Base-by-base conservation (phyloP, 208 protist species). In the Lotmaria passim region DNA sequence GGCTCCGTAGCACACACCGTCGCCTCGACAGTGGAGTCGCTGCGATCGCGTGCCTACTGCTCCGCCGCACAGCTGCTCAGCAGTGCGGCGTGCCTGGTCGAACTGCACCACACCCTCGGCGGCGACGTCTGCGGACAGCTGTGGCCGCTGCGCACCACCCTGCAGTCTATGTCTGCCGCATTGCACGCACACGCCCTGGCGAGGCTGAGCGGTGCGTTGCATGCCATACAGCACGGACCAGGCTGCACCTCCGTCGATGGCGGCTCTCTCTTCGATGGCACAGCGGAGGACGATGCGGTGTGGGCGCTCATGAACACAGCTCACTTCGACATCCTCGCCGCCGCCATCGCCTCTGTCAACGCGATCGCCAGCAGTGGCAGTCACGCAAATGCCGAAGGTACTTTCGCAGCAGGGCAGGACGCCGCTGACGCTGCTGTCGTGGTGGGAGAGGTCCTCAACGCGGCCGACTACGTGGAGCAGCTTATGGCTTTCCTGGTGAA, bases 81-180 rank as follows among this genome's bases (percentile, higher is more conserved):
- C 10, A 67, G 76, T n/a, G 63, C 85, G 38, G 61, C 82, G 34
- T 71, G 74, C 33, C 67, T 93, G 33, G 83, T 93, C 5, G 87
- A 93, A 78, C 78, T 93, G 23, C 75, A 86, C 52, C 85, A 86
- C 61, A 85, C 75, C 0, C 33, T 90, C 41, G 89, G 85, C 63
- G 65, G 56, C 17, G 60, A 60, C 4, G 69, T 68, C 15, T 83
- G 73, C 63, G 56, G 46, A 33, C 62, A 51, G 44, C 19, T 74
- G 31, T 82, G 57, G 58, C 52, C 43, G 53, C 31, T 57, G 50
- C 48, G 24, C 67, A 73, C 46, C 57, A 77, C 44, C 44, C 33
- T 78, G 63, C 63, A 65, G 58, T 57, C 72, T 7, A 59, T 73
- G 55, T 44, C 59, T 0, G 38, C 56, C 8, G 72, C 72, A 14